Base-by-base conservation (phyloP, 2,329 filamentous ascomycete species). In the Myriosclerotinia scirpicola region DNA sequence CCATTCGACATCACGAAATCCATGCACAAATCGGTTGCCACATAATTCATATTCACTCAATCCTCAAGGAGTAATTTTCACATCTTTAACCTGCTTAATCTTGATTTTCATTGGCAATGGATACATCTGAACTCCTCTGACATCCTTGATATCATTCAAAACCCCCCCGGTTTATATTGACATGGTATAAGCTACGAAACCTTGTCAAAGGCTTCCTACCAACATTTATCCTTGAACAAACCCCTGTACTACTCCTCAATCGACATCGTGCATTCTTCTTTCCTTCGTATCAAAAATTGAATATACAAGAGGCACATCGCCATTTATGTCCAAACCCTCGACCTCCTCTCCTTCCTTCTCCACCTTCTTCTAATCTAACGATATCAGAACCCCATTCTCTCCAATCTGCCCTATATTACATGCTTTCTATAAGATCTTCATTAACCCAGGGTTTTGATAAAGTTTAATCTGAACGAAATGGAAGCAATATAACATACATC, bases 401-500 rank as follows among this genome's bases (percentile, higher is more conserved):
- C 22, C 7, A 65, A 55, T 48, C 34, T 42, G 34, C 30, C 15
- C 36, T 46, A 40, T 17, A 59, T 65, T 60, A 26, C 34, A 60
- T 44, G 34, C 62, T 58, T 55, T 52, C 42, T 42, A 50, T 26
- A 38, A 50, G 38, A 38, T 42, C 38, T 58, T 65, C 44, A 59
- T 52, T 59, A 34, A 48, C 36, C 56, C 52, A 15, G 30, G 55
- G 34, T 54, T 54, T 48, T 59, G 34, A 40, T 26, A 64, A 38
- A 52, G 46, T 30, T 44, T 48, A 65, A 60, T 40, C 42, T n/a
- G 48, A 66, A 22, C 58, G 55, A 61, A 48, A 66, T 66, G 64
- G 64, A 66, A 61, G 55, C 55, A 53, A 61, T 65, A 60, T 65
- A 60, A 65, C 30, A 60, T 59, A 22, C 44, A 56, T 59, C 63